Conservation (phyloP, 768 basidiomycete species). For the Suillus decipiens region DNA sequence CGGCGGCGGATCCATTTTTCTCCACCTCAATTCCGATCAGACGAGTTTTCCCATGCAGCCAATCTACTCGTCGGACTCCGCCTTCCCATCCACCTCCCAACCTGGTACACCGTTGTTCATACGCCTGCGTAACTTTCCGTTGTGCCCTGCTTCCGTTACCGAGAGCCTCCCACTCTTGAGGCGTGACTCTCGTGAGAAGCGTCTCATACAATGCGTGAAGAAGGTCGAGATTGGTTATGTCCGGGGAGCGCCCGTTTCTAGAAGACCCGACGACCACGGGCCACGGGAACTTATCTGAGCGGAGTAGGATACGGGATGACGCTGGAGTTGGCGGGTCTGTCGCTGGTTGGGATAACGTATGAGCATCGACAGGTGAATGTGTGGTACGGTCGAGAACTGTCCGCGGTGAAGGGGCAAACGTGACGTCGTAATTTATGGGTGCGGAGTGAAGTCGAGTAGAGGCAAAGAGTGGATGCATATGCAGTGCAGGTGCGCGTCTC, state of each 20-base stretch:
- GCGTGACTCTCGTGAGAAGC: slow-evolving; percentile 56
- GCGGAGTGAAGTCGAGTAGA: slow-evolving; percentile 55
- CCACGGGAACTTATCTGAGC: slow-evolving; percentile 63
- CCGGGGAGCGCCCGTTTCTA: slow-evolving; percentile 24
- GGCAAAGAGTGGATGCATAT: slow-evolving; percentile 68
- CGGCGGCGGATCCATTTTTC: slow-evolving; percentile 39
- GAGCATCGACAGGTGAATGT: slow-evolving; percentile 52
- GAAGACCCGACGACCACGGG: slow-evolving; percentile 47
- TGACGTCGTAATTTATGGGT: slow-evolving; percentile 63
- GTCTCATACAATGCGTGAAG: slow-evolving; percentile 60
- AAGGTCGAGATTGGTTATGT: slow-evolving; percentile 64
- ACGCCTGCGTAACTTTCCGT: slow-evolving; percentile 59
- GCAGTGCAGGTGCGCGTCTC: slow-evolving; percentile 38
- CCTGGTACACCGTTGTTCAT: slow-evolving; percentile 59
- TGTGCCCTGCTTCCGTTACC: slow-evolving; percentile 58
- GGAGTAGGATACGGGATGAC: slow-evolving; percentile 51
- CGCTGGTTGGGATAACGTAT: slow-evolving; percentile 61
- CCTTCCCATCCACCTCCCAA: slow-evolving; percentile 71
- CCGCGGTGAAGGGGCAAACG: slow-evolving; percentile 55
- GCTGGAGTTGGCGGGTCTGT: slow-evolving; percentile 57
- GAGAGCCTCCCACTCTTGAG: slow-evolving; percentile 64
- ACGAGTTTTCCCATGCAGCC: slow-evolving; percentile 60
- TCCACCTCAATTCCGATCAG: slow-evolving; percentile 64
- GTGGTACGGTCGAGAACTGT: slow-evolving; percentile 59
- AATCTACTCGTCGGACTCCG: slow-evolving; percentile 69